A percentile compares a stretch with the other conserved stretches of the same genome.
Conservation (phyloP, 2,329 filamentous ascomycete genomes). For the Curvularia hawaiiensis region DNA sequence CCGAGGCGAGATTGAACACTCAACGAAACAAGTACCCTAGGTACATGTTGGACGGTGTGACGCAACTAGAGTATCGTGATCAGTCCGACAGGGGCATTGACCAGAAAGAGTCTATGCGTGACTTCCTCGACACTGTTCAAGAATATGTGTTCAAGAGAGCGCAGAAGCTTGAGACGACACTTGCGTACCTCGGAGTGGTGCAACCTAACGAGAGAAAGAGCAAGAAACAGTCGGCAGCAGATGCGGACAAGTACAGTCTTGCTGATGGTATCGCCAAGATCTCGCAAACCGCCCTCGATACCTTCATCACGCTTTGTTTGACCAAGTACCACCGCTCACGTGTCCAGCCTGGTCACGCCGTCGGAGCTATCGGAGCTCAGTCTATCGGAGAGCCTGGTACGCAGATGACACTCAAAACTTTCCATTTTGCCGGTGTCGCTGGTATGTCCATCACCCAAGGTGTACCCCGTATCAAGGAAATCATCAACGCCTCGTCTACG, state of each 20-base stretch:
- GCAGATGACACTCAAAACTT: conserved; percentile 99
- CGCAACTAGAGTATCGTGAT: conserved; percentile 70
- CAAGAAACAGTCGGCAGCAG: conserved; percentile 27
- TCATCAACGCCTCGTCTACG: conserved; percentile 94
- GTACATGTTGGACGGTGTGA: conserved; percentile 41
- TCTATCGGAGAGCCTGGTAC: conserved; percentile 98
- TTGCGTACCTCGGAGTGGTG: conserved; percentile 34
- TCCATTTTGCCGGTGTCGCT: conserved; percentile 99
- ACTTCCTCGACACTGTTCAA: conserved; percentile 80
- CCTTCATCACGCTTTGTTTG: conserved; percentile 82
- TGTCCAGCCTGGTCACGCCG: conserved; percentile 92
- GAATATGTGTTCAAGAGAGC: conserved; percentile 71
- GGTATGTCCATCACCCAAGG: conserved; percentile 99
- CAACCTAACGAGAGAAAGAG: conserved; percentile 20
- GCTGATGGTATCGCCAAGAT: conserved; percentile 82
- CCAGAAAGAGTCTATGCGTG: conserved; percentile 73
- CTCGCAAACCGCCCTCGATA: conserved; percentile 71
- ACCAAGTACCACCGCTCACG: conserved; percentile 90
- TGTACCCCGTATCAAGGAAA: conserved; percentile 99
- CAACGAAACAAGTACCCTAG: conserved; percentile 64
- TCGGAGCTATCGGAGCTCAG: conserved; percentile 94
- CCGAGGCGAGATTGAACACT: conserved; percentile 68
- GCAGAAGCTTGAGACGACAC: conserved; percentile 61
- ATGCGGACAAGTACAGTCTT: conserved; percentile 45
- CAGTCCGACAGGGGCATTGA: conserved; percentile 63